These are phyloP conservation scores for Acanthamoeba castellanii DNA, from an alignment of 208 protist species.

Conservation along the genomic window DNA sequence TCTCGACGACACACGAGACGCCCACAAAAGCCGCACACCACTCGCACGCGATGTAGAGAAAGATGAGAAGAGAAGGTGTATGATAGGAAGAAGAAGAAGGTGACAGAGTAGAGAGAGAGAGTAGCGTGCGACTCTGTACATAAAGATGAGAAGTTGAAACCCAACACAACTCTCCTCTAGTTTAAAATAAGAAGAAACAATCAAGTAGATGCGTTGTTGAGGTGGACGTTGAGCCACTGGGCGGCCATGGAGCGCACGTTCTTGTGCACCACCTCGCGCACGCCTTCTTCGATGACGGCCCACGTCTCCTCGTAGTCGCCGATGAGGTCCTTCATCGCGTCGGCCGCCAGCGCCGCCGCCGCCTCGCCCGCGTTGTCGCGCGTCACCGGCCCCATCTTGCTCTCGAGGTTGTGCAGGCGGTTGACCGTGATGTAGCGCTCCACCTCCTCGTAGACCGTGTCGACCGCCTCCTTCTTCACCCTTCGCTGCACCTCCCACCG, in stretches of 20 bases:
- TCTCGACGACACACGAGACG: background rate
- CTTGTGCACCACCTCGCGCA: conserved; percentile 4
- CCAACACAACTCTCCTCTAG: too few relatives aligned
- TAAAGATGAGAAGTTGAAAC: too few relatives aligned
- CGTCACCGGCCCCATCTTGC: conserved; percentile 44
- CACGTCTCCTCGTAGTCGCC: conserved; percentile 34
- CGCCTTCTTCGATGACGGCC: background rate
- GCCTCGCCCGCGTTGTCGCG: background rate
- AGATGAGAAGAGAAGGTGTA: too few relatives aligned
- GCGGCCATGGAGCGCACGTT: conserved; percentile 19
- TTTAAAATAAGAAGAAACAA: too few relatives aligned
- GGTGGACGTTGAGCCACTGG: conserved; percentile 17
- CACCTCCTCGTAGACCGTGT: conserved; percentile 23
- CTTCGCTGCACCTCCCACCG: background rate
- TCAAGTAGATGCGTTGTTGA: background rate
- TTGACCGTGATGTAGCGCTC: conserved; percentile 54
- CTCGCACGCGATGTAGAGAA: background rate
- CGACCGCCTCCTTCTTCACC: background rate
- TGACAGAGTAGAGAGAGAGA: too few relatives aligned
- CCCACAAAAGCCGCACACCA: background rate
- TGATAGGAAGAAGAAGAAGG: too few relatives aligned
- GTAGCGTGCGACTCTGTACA: too few relatives aligned
- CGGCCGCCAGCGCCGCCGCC: background rate
- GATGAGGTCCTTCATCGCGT: conserved; percentile 44
- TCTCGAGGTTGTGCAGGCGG: conserved; percentile 10